Percentiles rank a stretch among this genome's conserved stretches.
These are phyloP conservation scores for Pseudogymnoascus sp. DNA, from an alignment of 2,329 filamentous ascomycete species.

Conservation along the genomic window DNA sequence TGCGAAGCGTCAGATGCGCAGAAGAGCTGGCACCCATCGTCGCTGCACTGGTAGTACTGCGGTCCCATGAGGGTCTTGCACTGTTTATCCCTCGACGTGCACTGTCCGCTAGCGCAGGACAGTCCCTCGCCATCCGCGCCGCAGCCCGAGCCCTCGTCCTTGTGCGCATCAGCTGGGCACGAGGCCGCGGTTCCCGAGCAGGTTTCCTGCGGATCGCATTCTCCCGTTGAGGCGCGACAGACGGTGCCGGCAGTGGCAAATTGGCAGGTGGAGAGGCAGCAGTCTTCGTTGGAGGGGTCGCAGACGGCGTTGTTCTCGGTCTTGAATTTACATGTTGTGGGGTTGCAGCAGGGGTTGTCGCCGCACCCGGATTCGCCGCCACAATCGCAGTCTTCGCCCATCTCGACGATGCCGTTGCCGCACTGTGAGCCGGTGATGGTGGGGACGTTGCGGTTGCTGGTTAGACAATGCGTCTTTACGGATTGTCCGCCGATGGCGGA, in stretches of 20 bases:
- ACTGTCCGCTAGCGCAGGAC: slow-evolving; percentile 83
- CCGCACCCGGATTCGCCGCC: slow-evolving; percentile 67
- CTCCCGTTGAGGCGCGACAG: slow-evolving; percentile 70
- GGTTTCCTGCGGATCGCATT: slow-evolving; percentile 77
- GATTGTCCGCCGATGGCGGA: slow-evolving; percentile 70
- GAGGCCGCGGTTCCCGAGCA: slow-evolving; percentile 65
- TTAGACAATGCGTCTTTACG: slow-evolving; percentile 68
- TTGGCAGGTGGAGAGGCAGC: slow-evolving; percentile 60
- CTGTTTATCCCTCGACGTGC: slow-evolving; percentile 83
- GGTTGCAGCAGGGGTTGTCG: slow-evolving; percentile 72
- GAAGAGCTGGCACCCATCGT: slow-evolving; percentile 62
- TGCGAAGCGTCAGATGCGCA: slow-evolving; percentile 52
- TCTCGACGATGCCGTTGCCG: slow-evolving; percentile 94
- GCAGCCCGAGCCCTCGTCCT: slow-evolving; percentile 63
- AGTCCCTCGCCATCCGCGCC: slow-evolving; percentile 50
- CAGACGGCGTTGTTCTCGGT: slow-evolving; percentile 56
- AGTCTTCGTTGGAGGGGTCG: slow-evolving; percentile 74
- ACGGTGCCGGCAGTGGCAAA: slow-evolving; percentile 60
- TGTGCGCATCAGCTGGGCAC: slow-evolving; percentile 66
- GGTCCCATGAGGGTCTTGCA: slow-evolving; percentile 78
- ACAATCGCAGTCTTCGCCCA: slow-evolving; percentile 92
- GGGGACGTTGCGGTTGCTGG: slow-evolving; percentile 74
- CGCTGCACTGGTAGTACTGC: slow-evolving; percentile 71
- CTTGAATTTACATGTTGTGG: slow-evolving; percentile 79
- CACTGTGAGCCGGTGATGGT: slow-evolving; percentile 80